Evolutionary conservation across 2,329 filamentous ascomycete species (phyloP), one percentile per base, ranked within the genome.

Genomic region (Alternaria consortialis): DNA sequence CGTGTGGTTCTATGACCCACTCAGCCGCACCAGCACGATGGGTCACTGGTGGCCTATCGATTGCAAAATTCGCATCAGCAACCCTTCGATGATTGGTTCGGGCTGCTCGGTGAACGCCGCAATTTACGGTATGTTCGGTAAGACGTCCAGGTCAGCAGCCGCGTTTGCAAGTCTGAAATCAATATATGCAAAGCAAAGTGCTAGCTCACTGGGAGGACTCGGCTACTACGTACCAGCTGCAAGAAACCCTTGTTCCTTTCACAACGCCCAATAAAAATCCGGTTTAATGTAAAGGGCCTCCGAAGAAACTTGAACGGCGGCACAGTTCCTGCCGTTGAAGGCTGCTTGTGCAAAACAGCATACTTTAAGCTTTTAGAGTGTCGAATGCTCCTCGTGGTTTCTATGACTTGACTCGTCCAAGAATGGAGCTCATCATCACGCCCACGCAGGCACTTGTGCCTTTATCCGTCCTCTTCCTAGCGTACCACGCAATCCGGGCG

Each of bases 361-460:
- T 42, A 42, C 20, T 40, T 60, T 46, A 51, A 47, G 42, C 27
- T n/a, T 46, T 52, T 52, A 34, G 32, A 39, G 23, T 40, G 23
- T 27, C 40, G 23, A 17, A 25, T 34, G 50, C 55, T 56, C 50
- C 36, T 27, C 32, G 12, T 29, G 20, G 12, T 46, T 42, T 32
- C 25, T 40, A 40, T 43, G 47, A 13, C 12, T 29, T 44, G 15
- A 44, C 7, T 48, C 15, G 15, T 9, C 20, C 17, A 31, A 39
- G 5, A n/a, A 64, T 64, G 62, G 62, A 64, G 59, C 60, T 64
- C 37, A 56, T 60, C 46, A 62, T 64, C 29, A 64, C 62, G n/a
- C 62, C 59, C 25, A 64, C 62, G 3, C 62, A 64, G 54, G 59
- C 62, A 20, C 56, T 64, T 17, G 25, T 64, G 46, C 62, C 62